Evolutionary conservation across 305 asterid species (phyloP).

Genomic region (Rubia balearica): DNA sequence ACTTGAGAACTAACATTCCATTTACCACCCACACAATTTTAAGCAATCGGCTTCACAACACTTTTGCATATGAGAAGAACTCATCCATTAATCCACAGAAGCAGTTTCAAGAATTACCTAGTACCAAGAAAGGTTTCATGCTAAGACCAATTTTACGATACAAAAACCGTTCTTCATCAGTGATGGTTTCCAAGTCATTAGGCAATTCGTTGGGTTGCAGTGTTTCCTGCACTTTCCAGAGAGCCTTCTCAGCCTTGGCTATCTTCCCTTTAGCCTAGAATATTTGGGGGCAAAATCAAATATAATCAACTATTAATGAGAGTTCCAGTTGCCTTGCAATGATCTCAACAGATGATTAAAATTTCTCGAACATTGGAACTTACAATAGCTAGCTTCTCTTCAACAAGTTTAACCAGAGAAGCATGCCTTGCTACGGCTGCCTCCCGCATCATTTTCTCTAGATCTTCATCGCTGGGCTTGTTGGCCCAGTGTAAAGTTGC

Average conservation of each 20-base stretch:
- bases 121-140: constrained; percentile 73
- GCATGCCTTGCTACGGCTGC: constrained; percentile 49
- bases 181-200: constrained; percentile 71
- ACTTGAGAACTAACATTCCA: not conserved
- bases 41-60: not conserved
- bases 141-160: constrained; percentile 70
- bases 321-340: not conserved
- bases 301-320: constrained; percentile 9
- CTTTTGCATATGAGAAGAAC: not conserved
- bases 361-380: constrained; percentile 21
- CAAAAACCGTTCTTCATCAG: constrained; percentile 78
- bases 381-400: constrained; percentile 65
- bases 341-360: not conserved
- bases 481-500: constrained; percentile 76
- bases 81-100: not conserved
- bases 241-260: constrained; percentile 51
- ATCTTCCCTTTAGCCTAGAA: constrained; percentile 71
- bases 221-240: constrained; percentile 48
- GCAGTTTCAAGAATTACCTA: constrained; percentile 40
- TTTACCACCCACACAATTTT: not conserved
- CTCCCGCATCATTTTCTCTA: constrained; percentile 72
- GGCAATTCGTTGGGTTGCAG: constrained; percentile 57
- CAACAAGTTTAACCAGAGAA: constrained; percentile 51
- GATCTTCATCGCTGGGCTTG: constrained; percentile 40
- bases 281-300: constrained; percentile 3